Evolutionary conservation across 2,329 filamentous ascomycete genomes (phyloP).

Genomic region (Neofusicoccum ribis): DNA sequence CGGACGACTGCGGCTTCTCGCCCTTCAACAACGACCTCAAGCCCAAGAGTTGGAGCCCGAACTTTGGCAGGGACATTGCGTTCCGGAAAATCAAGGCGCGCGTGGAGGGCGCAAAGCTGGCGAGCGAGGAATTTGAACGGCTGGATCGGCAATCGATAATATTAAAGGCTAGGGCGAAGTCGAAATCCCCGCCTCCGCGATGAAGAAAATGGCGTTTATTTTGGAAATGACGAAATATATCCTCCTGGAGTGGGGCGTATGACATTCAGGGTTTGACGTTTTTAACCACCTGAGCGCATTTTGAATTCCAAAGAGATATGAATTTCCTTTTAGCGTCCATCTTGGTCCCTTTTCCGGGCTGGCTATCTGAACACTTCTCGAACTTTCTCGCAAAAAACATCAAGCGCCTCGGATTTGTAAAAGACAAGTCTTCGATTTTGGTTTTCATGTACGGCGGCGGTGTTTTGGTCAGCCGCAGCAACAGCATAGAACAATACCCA

Average conservation of each 20-base stretch:
- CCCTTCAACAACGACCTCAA: slow-evolving; percentile 18
- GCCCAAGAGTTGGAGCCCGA: slow-evolving; percentile 19
- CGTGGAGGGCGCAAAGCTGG: slow-evolving; percentile 5
- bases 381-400: not conserved
- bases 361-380: not conserved
- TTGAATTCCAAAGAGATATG: no score
- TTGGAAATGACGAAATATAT: not conserved
- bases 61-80: slow-evolving; percentile 14
- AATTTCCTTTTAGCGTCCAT: no score
- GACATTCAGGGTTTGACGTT: no score
- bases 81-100: slow-evolving; percentile 16
- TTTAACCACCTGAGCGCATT: no score
- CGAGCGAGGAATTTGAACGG: slow-evolving; percentile 15
- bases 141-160: slow-evolving; percentile 16
- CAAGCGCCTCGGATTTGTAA: not conserved
- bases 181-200: slow-evolving; percentile 13
- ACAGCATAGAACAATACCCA: not conserved
- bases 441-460: not conserved
- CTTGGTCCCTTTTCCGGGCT: no score
- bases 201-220: not conserved
- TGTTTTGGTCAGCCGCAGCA: no score
- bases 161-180: not conserved
- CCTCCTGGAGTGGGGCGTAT: no score
- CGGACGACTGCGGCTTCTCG: slow-evolving; percentile 17
- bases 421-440: not conserved